Evolutionary conservation across 202 grass and related monocot species (phyloP), one percentile per base, ranked within the genome.

Genomic region (Saccharum hybrid): DNA sequence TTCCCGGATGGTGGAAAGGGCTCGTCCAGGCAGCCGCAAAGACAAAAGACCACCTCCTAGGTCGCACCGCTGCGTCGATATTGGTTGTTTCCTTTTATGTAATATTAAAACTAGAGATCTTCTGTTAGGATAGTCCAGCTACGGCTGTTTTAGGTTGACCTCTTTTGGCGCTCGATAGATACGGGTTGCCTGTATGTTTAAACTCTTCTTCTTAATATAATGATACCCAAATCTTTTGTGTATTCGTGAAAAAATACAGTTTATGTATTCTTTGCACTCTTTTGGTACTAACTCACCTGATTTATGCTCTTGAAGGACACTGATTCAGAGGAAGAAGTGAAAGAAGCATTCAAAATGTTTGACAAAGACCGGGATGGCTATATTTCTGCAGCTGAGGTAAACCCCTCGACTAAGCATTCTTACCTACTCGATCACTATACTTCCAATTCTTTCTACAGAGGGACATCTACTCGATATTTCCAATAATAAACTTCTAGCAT

Each of bases 281-380:
- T 66, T 37, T 33, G 23, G 5, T 72, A 65, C 57, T 88, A 45
- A 79, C 38, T n/a, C 5, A 12, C 15, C 28, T 72, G 21, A 63
- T 57, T 67, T 73, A 31, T 83, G 51, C 63, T 72, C 31, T 38
- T 38, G 67, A 72, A 88, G 86, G 46, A 79, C 60, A 28, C 75
- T 73, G 68, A 79, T 79, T 88, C 75, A 14, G 61, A 88, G 37
- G 48, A 88, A 74, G 67, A 83, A 39, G 16, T 74, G 10, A 79
- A 22, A 56, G 75, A 74, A 84, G 68, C 86, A 61, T 88, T 88
- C 48, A 59, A 84, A 5, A 11, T 84, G 38, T 49, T 74, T 48
- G 86, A 88, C 75, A 68, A 78, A 63, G 86, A 88, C 62, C 34
- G 30, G 13, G 78, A 88, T 68, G 86, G 86, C 2, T 88, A 74